Conservation (phyloP, 2,329 filamentous ascomycete genomes). For the Leptographium wingfieldii region DNA sequence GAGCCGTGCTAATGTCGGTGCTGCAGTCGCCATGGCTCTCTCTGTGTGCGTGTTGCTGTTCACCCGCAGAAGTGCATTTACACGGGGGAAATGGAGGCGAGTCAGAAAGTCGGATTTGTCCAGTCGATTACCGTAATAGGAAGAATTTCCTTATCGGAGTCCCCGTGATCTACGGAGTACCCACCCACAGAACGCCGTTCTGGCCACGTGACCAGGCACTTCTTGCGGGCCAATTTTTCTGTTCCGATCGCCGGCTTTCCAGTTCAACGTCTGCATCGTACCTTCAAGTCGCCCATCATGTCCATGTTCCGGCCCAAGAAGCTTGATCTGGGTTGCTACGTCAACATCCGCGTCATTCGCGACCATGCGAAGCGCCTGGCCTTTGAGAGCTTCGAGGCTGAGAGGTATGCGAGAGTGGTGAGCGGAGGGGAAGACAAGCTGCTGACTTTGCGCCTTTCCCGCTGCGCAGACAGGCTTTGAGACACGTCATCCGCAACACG, state of each 20-base stretch:
- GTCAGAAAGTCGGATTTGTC: background rate
- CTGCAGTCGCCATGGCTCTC: background rate
- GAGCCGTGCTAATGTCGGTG: constrained; percentile 6
- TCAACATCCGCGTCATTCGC: constrained; percentile 78
- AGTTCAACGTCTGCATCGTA: background rate
- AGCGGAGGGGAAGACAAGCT: background rate
- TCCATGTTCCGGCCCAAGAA: constrained; percentile 82
- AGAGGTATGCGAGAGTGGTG: constrained; percentile 48
- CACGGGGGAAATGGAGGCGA: background rate
- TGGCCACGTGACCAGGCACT: background rate
- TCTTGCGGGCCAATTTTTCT: background rate
- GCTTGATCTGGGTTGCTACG: constrained; percentile 76
- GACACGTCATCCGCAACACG: constrained; percentile 90
- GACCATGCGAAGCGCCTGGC: constrained; percentile 96
- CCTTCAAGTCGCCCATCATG: constrained; percentile 35
- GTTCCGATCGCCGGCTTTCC: background rate
- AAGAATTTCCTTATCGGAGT: background rate
- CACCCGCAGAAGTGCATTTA: too few relatives aligned
- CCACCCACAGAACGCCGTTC: background rate
- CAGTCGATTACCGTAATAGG: background rate
- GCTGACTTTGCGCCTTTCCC: background rate
- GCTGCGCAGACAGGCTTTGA: constrained; percentile 64
- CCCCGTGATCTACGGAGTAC: background rate
- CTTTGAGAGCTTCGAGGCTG: constrained; percentile 73
- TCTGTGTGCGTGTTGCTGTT: background rate